phyloP scores from a whole-genome alignment of 441 rosid species.

The Manihot esculenta region DNA sequence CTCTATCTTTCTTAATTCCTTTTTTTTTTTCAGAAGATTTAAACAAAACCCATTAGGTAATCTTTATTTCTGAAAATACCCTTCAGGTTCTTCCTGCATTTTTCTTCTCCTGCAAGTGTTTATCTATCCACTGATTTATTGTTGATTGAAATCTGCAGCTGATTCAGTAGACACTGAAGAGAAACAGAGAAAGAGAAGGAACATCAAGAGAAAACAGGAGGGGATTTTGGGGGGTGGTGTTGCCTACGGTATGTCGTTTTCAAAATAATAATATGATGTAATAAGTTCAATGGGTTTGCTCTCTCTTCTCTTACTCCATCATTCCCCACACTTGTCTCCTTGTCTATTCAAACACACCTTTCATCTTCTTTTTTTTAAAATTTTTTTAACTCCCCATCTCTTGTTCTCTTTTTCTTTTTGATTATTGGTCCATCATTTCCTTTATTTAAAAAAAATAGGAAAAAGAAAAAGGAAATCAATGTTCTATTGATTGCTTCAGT shows the following conservation, averaged over 20 bases:
- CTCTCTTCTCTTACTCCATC: not conserved
- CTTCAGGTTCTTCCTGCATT: too few species aligned
- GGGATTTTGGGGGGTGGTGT: too few species aligned
- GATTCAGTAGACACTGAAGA: not conserved
- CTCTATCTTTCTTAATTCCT: not conserved
- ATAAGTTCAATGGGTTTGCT: not conserved
- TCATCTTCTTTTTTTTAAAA: slow-evolving; percentile 38
- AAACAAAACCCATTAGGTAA: not conserved
- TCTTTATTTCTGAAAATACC: not conserved
- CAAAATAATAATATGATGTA: slow-evolving; percentile 35
- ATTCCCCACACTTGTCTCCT: slow-evolving; percentile 32
- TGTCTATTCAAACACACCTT: slow-evolving; percentile 37
- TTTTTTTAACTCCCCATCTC: too few species aligned
- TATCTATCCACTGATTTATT: too few species aligned
- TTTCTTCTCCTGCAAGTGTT: too few species aligned
- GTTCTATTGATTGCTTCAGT: not conserved
- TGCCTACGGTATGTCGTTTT: slow-evolving; percentile 43
- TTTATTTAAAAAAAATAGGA: not conserved
- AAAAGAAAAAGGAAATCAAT: not conserved
- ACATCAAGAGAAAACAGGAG: too few species aligned
- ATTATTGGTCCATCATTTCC: slow-evolving; percentile 42
- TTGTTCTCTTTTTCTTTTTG: not conserved
- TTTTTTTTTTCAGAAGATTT: not conserved
- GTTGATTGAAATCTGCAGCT: not conserved
- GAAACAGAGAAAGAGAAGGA: too few species aligned